Conservation (phyloP, 805 yeast genomes). For the Yarrowia deformans region DNA sequence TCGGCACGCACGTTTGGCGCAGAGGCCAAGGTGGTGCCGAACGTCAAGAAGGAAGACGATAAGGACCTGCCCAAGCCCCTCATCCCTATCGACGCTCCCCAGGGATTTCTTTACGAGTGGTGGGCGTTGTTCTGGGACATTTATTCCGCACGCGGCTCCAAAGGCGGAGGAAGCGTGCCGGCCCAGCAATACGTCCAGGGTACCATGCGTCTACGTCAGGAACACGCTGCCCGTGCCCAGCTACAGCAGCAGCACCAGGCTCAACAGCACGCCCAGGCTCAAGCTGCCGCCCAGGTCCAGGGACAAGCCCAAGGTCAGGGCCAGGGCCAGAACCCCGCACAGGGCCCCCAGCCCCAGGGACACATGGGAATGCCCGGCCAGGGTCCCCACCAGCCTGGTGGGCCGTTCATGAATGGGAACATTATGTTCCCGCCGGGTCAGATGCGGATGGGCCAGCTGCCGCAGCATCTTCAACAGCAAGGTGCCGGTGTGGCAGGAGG, state of each 20-base stretch:
- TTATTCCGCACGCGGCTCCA: constrained; percentile 77
- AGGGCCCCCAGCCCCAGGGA: constrained; percentile 41
- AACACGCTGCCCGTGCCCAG: constrained; percentile 43
- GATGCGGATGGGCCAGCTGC: constrained; percentile 31
- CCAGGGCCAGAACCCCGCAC: constrained; percentile 42
- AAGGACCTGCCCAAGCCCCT: constrained; percentile 43
- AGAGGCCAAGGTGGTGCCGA: constrained; percentile 70
- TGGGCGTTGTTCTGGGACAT: constrained; percentile 97
- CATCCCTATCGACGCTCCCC: constrained; percentile 74
- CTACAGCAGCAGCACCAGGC: constrained; percentile 45
- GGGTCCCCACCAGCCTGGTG: constrained; percentile 41
- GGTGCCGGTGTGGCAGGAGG: constrained; percentile 40
- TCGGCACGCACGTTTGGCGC: constrained; percentile 77
- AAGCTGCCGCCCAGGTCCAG: constrained; percentile 45
- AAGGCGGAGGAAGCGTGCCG: constrained; percentile 62
- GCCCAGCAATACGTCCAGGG: constrained; percentile 76
- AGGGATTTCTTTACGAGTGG: constrained; percentile 90
- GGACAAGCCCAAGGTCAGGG: constrained; percentile 43
- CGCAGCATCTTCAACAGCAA: constrained; percentile 39
- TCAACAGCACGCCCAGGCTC: constrained; percentile 43
- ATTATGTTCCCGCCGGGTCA: constrained; percentile 30
- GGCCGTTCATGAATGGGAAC: constrained; percentile 37
- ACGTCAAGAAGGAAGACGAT: constrained; percentile 40
- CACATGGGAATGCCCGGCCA: constrained; percentile 43
- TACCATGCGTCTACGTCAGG: constrained; percentile 53